A percentile compares a stretch with the other conserved stretches of the same genome.
Evolutionary conservation across 495 filamentous ascomycete species (phyloP).

Genomic region (Penicillium argentinense): DNA sequence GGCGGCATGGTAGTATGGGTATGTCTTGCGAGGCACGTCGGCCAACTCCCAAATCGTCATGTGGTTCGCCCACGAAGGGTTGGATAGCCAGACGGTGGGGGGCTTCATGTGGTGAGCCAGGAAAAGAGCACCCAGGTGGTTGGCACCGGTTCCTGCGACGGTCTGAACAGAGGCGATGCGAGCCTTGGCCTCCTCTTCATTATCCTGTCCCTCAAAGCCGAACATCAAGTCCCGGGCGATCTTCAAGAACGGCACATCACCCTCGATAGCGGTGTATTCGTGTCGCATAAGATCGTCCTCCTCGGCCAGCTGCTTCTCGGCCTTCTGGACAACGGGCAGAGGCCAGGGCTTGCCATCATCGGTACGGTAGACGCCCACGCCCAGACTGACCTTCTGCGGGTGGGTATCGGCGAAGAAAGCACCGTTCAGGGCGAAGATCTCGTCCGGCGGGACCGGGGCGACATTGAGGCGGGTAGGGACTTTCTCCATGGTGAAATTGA

Average conservation of each 20-base stretch:
- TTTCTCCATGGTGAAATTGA: constrained; percentile 34
- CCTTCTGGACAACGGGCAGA: constrained; percentile 46
- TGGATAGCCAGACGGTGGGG: constrained; percentile 46
- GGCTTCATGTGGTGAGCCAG: constrained; percentile 57
- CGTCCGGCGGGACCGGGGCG: constrained; percentile 44
- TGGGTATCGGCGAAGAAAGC: constrained; percentile 39
- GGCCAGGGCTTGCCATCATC: constrained; percentile 55
- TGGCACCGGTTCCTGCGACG: constrained; percentile 89
- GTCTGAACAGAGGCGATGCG: constrained; percentile 60
- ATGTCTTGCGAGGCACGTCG: constrained; percentile 43
- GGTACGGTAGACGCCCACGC: constrained; percentile 52
- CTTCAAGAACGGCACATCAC: constrained; percentile 42
- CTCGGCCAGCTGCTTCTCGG: constrained; percentile 38
- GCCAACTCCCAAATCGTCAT: constrained; percentile 48
- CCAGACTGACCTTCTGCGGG: constrained; percentile 51
- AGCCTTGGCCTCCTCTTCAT: constrained; percentile 32
- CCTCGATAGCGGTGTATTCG: constrained; percentile 51
- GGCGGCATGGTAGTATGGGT: constrained; percentile 49
- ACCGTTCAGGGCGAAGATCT: constrained; percentile 50
- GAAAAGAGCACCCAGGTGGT: constrained; percentile 87
- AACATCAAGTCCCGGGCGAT: constrained; percentile 49
- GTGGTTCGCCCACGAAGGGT: constrained; percentile 53
- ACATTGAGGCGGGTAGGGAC: constrained; percentile 32
- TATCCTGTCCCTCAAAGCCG: constrained; percentile 36
- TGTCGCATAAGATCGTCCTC: constrained; percentile 44